These are phyloP conservation scores for Debaryomycetaceae sp. DNA, from an alignment of 1,139 yeast species.

Conservation along the genomic window DNA sequence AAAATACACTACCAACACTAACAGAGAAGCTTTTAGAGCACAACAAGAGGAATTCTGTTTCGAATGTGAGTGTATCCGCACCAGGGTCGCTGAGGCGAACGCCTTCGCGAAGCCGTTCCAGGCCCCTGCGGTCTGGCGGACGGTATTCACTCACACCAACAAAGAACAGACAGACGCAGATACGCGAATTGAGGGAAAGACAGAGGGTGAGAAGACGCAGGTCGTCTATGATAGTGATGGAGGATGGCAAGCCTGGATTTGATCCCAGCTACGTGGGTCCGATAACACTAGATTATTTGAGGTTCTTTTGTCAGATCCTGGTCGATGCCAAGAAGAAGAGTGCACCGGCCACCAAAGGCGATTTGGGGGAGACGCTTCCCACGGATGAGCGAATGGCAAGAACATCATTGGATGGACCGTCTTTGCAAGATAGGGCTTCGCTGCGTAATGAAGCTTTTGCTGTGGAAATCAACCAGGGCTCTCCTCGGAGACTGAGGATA, in stretches of 20 bases:
- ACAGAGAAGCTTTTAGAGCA: slow-evolving; percentile 17
- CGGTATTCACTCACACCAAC: slow-evolving; percentile 9
- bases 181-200: slow-evolving; percentile 9
- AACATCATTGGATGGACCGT: neutral
- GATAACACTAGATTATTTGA: slow-evolving; percentile 36
- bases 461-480: neutral
- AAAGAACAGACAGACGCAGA: slow-evolving; percentile 8
- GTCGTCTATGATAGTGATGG: slow-evolving; percentile 27
- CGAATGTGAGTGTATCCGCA: slow-evolving; percentile 2
- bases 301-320: slow-evolving; percentile 33
- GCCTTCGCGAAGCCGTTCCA: slow-evolving; percentile 7
- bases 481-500: neutral
- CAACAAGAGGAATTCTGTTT: neutral
- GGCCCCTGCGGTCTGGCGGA: neutral
- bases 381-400: neutral
- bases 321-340: slow-evolving; percentile 10
- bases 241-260: slow-evolving; percentile 20
- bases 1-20: slow-evolving; percentile 18
- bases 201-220: slow-evolving; percentile 20
- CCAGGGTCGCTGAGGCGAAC: slow-evolving; percentile 8
- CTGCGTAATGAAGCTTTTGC: neutral
- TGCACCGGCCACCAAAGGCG: neutral
- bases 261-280: slow-evolving; percentile 37
- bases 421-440: neutral
- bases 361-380: neutral